These are phyloP conservation scores for Lachnellula hyalina DNA, from an alignment of 2,329 filamentous ascomycete genomes.

Conservation along the genomic window DNA sequence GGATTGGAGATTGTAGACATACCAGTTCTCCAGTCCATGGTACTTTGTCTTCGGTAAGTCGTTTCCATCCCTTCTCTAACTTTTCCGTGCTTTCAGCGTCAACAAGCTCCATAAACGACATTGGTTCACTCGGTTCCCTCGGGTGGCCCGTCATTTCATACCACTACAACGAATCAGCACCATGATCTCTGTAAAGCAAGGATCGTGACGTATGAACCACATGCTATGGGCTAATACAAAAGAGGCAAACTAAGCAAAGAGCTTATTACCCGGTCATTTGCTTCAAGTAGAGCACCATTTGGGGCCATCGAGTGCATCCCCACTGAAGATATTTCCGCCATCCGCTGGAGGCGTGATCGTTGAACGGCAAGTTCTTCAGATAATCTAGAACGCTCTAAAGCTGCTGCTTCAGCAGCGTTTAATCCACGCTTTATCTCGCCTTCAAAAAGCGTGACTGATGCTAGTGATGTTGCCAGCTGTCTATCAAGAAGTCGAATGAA, in stretches of 20 bases:
- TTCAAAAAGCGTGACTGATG: slow-evolving; percentile 75
- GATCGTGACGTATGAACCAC: too few relatives aligned
- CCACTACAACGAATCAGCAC: slow-evolving; percentile 37
- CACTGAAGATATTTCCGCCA: slow-evolving; percentile 78
- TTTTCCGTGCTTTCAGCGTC: slow-evolving; percentile 55
- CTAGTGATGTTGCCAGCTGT: slow-evolving; percentile 72
- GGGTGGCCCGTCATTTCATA: slow-evolving; percentile 65
- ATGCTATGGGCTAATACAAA: too few relatives aligned
- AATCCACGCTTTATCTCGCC: slow-evolving; percentile 72
- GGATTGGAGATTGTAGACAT: not conserved
- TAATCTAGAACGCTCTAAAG: slow-evolving; percentile 47
- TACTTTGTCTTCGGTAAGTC: slow-evolving; percentile 54
- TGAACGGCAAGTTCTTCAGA: slow-evolving; percentile 25
- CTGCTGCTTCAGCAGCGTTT: slow-evolving; percentile 66
- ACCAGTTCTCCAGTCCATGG: slow-evolving; percentile 62
- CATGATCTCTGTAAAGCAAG: too few relatives aligned
- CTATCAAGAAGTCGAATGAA: slow-evolving; percentile 69
- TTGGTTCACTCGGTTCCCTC: slow-evolving; percentile 50
- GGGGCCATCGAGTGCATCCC: slow-evolving; percentile 79
- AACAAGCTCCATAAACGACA: slow-evolving; percentile 66
- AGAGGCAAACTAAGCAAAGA: too few relatives aligned
- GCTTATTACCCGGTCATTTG: slow-evolving; percentile 57
- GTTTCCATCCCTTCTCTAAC: slow-evolving; percentile 56
- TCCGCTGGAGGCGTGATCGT: slow-evolving; percentile 40
- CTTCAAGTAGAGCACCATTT: slow-evolving; percentile 65